Evolutionary conservation across 805 yeast genomes (phyloP).

Genomic region (Candida maesae): DNA sequence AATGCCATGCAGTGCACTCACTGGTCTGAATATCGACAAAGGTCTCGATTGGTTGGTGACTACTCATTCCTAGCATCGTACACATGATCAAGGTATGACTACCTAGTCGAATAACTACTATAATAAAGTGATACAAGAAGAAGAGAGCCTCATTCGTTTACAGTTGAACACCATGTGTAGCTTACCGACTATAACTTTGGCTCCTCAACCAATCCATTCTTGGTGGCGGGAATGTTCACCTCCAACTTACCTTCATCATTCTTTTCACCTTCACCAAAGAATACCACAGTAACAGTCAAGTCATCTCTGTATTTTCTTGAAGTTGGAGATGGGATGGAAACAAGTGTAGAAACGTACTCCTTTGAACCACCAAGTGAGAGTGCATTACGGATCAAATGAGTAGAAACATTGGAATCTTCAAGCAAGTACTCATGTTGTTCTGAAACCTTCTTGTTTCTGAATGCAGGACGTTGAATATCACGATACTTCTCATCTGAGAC

Average conservation of each 20-base stretch:
- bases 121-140: too few species aligned
- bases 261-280: conserved; percentile 60
- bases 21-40: conserved; percentile 8
- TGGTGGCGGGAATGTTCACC: conserved; percentile 53
- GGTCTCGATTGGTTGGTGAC: conserved; percentile 10
- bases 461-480: conserved; percentile 65
- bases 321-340: conserved; percentile 87
- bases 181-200: conserved; percentile 5
- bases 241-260: conserved; percentile 43
- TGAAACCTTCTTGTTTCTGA: conserved; percentile 46
- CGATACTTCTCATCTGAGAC: conserved; percentile 54
- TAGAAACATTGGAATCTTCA: conserved; percentile 85
- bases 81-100: too few species aligned
- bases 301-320: conserved; percentile 94
- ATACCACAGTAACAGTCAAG: conserved; percentile 91
- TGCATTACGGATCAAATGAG: conserved; percentile 92
- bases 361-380: conserved; percentile 82
- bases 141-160: too few species aligned
- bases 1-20: conserved; percentile 13
- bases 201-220: conserved; percentile 41
- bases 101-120: too few species aligned
- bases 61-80: too few species aligned
- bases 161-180: too few species aligned
- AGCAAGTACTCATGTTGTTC: conserved; percentile 44
- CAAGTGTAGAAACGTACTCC: conserved; percentile 84